A percentile compares a stretch with the other conserved stretches of the same genome.
phyloP scores from a whole-genome alignment of 176 grass and related monocot genomes.

The Oryza meyeriana region DNA sequence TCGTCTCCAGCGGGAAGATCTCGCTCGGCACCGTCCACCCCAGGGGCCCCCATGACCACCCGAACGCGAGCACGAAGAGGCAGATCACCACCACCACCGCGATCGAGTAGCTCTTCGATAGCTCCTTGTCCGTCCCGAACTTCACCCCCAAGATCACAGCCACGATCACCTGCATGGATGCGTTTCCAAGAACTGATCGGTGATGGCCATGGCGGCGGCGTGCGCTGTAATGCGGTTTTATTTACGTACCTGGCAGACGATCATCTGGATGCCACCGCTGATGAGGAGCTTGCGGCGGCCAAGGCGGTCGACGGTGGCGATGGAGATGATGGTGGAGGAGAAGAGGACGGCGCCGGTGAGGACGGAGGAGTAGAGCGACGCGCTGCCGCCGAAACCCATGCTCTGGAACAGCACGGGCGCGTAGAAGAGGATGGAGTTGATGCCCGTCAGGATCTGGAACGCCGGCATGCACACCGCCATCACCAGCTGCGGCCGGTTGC shows the following conservation, averaged over 20 bases:
- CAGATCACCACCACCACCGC: slow-evolving; percentile 74
- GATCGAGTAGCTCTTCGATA: slow-evolving; percentile 65
- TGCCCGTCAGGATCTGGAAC: slow-evolving; percentile 88
- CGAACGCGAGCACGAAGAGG: slow-evolving; percentile 91
- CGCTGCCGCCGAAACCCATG: slow-evolving; percentile 79
- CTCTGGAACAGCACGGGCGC: slow-evolving; percentile 95
- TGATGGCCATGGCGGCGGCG: neutral
- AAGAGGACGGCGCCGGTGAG: slow-evolving; percentile 82
- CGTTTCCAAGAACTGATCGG: neutral
- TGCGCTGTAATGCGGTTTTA: slow-evolving; percentile 16
- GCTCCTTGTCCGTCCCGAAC: slow-evolving; percentile 65
- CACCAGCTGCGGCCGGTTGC: slow-evolving; percentile 84
- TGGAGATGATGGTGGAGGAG: slow-evolving; percentile 61
- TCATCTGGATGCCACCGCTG: slow-evolving; percentile 85
- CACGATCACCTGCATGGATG: slow-evolving; percentile 55
- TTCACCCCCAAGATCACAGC: slow-evolving; percentile 70
- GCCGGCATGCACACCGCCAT: slow-evolving; percentile 93
- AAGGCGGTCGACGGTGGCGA: slow-evolving; percentile 71
- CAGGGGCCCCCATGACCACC: slow-evolving; percentile 89
- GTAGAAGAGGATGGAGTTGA: slow-evolving; percentile 97
- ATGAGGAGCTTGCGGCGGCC: slow-evolving; percentile 79
- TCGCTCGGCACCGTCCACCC: slow-evolving; percentile 94
- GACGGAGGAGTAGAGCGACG: slow-evolving; percentile 81
- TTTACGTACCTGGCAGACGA: slow-evolving; percentile 64
- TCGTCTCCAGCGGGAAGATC: slow-evolving; percentile 88